Conservation (phyloP, 345 rosid genomes). For the Eucalyptus cloeziana region DNA sequence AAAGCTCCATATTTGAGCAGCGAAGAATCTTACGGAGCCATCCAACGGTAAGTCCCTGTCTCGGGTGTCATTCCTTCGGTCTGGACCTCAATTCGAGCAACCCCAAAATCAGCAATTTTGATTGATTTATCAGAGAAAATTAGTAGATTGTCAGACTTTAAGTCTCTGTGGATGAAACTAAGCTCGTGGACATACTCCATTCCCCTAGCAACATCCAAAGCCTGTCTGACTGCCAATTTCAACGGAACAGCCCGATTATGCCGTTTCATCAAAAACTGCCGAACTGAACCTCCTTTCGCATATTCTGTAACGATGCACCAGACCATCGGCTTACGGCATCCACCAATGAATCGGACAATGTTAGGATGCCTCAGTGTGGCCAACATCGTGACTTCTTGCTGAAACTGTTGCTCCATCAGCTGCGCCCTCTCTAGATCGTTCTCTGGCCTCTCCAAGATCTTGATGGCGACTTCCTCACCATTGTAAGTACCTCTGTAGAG, state of each 20-base stretch:
- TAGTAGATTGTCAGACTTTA: constrained; percentile 31
- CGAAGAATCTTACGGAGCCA: constrained; percentile 33
- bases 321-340: constrained; percentile 24
- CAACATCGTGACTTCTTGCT: constrained; percentile 35
- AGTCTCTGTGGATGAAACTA: constrained; percentile 25
- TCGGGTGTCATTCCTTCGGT: constrained; percentile 40
- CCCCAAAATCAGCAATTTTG: constrained; percentile 41
- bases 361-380: constrained; percentile 26
- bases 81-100: constrained; percentile 37
- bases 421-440: constrained; percentile 18
- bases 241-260: constrained; percentile 21
- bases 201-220: constrained; percentile 35
- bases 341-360: constrained; percentile 33
- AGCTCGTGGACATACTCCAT: constrained; percentile 31
- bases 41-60: constrained; percentile 43
- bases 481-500: constrained; percentile 33
- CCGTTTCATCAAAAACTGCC: constrained; percentile 20
- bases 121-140: constrained; percentile 26
- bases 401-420: constrained; percentile 32
- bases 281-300: constrained; percentile 32
- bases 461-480: constrained; percentile 37
- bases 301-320: constrained; percentile 44
- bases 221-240: constrained; percentile 30
- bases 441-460: constrained; percentile 36
- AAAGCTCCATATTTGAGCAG: not conserved